Percentiles rank a stretch among this genome's conserved stretches.
Evolutionary conservation across 192 early-diverging fungal species (phyloP).

Genomic region (Kickxella alabastrina): DNA sequence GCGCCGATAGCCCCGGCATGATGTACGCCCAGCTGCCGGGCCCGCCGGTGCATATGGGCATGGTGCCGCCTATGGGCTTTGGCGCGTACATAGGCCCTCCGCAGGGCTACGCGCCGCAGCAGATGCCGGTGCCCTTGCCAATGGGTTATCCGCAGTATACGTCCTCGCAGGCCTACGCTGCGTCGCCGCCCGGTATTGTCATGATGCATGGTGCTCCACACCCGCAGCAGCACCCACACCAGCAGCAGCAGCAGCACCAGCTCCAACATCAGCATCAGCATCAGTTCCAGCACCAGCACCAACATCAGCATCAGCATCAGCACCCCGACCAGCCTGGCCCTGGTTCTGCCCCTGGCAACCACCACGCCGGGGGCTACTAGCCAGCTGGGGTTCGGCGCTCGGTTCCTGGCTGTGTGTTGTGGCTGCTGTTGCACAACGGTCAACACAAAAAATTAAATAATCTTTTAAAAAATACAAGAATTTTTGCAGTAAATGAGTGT

Average conservation of each 20-base stretch:
- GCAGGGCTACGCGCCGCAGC: conserved; percentile 45
- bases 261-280: background rate
- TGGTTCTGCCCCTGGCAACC: background rate
- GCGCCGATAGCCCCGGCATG: conserved; percentile 20
- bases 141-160: conserved; percentile 49
- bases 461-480: no score
- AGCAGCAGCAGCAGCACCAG: conserved; percentile 7
- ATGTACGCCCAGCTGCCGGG: conserved; percentile 28
- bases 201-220: conserved; percentile 43
- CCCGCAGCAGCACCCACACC: conserved; percentile 24
- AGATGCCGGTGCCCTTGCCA: conserved; percentile 33
- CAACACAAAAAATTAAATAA: no score
- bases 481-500: no score
- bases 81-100: conserved; percentile 40
- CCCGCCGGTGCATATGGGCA: conserved; percentile 42
- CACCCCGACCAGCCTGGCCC: no score
- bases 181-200: conserved; percentile 42
- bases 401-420: no score
- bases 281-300: no score
- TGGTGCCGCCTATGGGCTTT: conserved; percentile 44
- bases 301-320: no score
- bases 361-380: background rate
- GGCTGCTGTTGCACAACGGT: no score
- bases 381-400: no score
- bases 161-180: no score